A percentile compares a stretch with the other conserved stretches of the same genome.
Evolutionary conservation across 164 flowering plant species (phyloP).

Genomic region (Amborella trichopoda): DNA sequence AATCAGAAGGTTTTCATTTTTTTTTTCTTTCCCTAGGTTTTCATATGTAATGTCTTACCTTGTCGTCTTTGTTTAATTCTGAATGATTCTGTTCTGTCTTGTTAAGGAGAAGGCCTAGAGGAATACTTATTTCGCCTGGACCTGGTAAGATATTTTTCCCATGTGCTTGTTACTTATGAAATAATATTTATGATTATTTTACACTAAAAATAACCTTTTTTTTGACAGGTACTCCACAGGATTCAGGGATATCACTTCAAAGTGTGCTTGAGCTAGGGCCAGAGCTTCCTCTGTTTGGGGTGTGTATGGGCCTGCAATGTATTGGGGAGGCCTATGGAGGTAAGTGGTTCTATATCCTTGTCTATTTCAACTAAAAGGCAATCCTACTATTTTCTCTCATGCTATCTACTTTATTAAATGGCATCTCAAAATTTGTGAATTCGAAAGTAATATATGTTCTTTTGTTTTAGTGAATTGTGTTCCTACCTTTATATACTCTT

Average conservation of each 20-base stretch:
- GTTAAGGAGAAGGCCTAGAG: constrained; percentile 81
- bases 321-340: constrained; percentile 99
- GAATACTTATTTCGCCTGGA: constrained; percentile 93
- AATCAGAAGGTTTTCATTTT: constrained; percentile 38
- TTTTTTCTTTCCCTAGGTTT: neutral
- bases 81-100: neutral
- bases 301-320: constrained; percentile 99
- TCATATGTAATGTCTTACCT: neutral
- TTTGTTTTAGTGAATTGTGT: too few relatives aligned
- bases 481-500: too few relatives aligned
- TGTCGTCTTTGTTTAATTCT: neutral
- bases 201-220: too few relatives aligned
- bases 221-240: constrained; percentile 90
- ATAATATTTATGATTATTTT: too few relatives aligned
- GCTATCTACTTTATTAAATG: too few relatives aligned
- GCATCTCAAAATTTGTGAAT: too few relatives aligned
- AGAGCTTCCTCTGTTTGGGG: constrained; percentile 77
- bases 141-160: constrained; percentile 87
- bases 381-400: too few relatives aligned
- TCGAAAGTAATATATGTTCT: too few relatives aligned
- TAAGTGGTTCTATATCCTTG: too few relatives aligned
- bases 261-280: constrained; percentile 94
- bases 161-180: too few relatives aligned
- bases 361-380: too few relatives aligned
- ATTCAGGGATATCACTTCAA: constrained; percentile 93